These are phyloP conservation scores for Aureobasidium sp. DNA, from an alignment of 2,329 filamentous ascomycete genomes.

Conservation along the genomic window DNA sequence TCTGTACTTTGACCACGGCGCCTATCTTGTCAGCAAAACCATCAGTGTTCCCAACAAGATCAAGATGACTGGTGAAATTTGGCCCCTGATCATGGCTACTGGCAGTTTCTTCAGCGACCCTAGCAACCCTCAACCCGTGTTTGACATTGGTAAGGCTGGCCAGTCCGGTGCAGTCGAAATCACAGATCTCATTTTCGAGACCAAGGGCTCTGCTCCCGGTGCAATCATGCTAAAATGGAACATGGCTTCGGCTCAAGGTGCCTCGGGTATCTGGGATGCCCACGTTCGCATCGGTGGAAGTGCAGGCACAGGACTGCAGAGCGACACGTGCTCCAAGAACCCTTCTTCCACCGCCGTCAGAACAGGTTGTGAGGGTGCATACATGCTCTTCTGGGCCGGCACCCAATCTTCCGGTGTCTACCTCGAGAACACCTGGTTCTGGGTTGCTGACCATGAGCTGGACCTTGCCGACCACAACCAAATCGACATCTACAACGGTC, in stretches of 20 bases:
- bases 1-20: slow-evolving; percentile 59
- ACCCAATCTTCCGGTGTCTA: slow-evolving; percentile 55
- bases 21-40: slow-evolving; percentile 55
- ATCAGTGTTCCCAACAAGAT: slow-evolving; percentile 53
- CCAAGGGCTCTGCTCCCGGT: slow-evolving; percentile 73
- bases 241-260: slow-evolving; percentile 61
- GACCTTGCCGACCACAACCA: slow-evolving; percentile 92
- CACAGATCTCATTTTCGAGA: slow-evolving; percentile 79
- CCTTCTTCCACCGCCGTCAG: slow-evolving; percentile 58
- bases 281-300: slow-evolving; percentile 89
- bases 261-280: slow-evolving; percentile 85
- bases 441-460: slow-evolving; percentile 87
- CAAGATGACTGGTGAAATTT: slow-evolving; percentile 85
- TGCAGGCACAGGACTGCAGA: slow-evolving; percentile 78
- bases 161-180: slow-evolving; percentile 79
- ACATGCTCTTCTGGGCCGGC: slow-evolving; percentile 54
- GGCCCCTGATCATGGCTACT: slow-evolving; percentile 80
- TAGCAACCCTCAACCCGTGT: slow-evolving; percentile 71
- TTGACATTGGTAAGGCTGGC: slow-evolving; percentile 72
- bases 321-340: slow-evolving; percentile 71
- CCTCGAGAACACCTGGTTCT: slow-evolving; percentile 87
- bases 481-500: slow-evolving; percentile 80
- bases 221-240: slow-evolving; percentile 93
- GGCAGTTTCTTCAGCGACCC: slow-evolving; percentile 68
- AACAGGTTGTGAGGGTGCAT: slow-evolving; percentile 64